These are phyloP conservation scores for Vanrija sp. DNA, from an alignment of 1,284 basidiomycete species.

Conservation along the genomic window DNA sequence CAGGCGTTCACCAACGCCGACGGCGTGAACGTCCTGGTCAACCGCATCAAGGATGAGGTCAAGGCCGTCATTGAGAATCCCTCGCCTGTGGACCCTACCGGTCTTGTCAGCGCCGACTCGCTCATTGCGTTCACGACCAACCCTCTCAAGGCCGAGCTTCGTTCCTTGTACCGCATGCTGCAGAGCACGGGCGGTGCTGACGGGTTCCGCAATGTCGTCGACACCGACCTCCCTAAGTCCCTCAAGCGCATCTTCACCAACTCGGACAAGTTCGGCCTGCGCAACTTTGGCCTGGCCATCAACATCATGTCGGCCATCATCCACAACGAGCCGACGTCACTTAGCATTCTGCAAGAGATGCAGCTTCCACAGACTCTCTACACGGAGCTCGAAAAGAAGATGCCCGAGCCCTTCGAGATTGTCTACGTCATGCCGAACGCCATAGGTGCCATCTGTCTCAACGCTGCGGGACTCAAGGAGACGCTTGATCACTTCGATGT, in stretches of 20 bases:
- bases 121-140: constrained; percentile 26
- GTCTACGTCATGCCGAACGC: constrained; percentile 91
- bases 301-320: constrained; percentile 98
- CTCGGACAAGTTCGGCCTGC: constrained; percentile 77
- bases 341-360: constrained; percentile 87
- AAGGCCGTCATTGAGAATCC: constrained; percentile 3
- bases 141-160: constrained; percentile 78
- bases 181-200: constrained; percentile 90
- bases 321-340: constrained; percentile 96
- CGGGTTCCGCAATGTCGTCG: constrained; percentile 89
- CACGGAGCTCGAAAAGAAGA: constrained; percentile 71
- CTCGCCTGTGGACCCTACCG: not conserved
- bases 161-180: constrained; percentile 95
- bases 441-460: constrained; percentile 94
- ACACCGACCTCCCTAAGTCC: constrained; percentile 79
- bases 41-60: constrained; percentile 65
- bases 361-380: constrained; percentile 88
- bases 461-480: constrained; percentile 81
- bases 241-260: constrained; percentile 85
- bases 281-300: constrained; percentile 59
- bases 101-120: constrained; percentile 13
- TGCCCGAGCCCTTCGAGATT: constrained; percentile 86
- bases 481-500: constrained; percentile 71
- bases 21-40: constrained; percentile 81
- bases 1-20: constrained; percentile 78